These are phyloP conservation scores for Globisporangium carolinianum DNA, from an alignment of 352 stramenopile genomes.

Conservation along the genomic window DNA sequence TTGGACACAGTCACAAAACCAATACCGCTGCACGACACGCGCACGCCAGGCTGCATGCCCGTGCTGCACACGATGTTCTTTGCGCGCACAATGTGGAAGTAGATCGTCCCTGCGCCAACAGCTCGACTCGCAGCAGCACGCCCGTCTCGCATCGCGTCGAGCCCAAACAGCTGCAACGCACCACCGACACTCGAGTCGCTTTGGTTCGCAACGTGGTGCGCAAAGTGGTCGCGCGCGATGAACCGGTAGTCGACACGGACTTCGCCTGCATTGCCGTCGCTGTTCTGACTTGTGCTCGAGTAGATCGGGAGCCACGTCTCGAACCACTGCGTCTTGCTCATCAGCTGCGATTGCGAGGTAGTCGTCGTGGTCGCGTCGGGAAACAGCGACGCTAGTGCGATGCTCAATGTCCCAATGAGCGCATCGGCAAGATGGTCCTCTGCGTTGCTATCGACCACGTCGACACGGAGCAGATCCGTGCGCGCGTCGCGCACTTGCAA, in stretches of 20 bases:
- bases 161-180: background rate
- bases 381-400: slow-evolving; percentile 27
- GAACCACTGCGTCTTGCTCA: slow-evolving; percentile 25
- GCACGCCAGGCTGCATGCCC: slow-evolving; percentile 35
- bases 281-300: slow-evolving; percentile 1
- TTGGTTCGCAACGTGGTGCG: slow-evolving; percentile 1
- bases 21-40: slow-evolving; percentile 10
- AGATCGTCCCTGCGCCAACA: slow-evolving; percentile 17
- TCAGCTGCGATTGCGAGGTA: background rate
- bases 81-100: slow-evolving; percentile 27
- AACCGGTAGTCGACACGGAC: slow-evolving; percentile 50
- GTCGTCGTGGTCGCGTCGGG: slow-evolving; percentile 5
- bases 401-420: slow-evolving; percentile 26
- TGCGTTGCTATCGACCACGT: slow-evolving; percentile 47
- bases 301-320: slow-evolving; percentile 45
- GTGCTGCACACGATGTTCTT: slow-evolving; percentile 17
- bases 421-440: slow-evolving; percentile 44
- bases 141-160: background rate
- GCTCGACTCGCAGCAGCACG: slow-evolving; percentile 2
- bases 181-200: background rate
- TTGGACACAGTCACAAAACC: slow-evolving; percentile 20
- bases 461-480: slow-evolving; percentile 32
- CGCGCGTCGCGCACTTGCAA: slow-evolving; percentile 19
- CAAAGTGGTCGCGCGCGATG: slow-evolving; percentile 25
- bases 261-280: slow-evolving; percentile 18